These are phyloP conservation scores for Tylopilus sp. DNA, from an alignment of 1,284 basidiomycete genomes.

Conservation along the genomic window DNA sequence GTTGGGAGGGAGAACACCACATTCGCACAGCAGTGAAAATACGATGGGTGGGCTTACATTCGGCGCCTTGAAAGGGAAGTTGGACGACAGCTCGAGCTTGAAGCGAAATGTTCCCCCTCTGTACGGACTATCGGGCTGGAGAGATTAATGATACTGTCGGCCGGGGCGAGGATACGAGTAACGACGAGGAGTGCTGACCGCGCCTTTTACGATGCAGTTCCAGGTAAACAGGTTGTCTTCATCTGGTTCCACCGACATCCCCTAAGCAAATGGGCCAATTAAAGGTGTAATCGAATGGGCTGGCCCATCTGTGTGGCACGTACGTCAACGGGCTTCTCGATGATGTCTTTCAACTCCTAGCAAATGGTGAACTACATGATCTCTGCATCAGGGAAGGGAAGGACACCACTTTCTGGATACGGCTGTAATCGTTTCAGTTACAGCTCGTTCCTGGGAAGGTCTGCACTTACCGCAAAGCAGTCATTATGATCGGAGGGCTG, in stretches of 20 bases:
- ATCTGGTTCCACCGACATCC: constrained; percentile 56
- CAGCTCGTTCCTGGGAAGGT: constrained; percentile 5
- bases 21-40: constrained; percentile 5
- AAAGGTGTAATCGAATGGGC: constrained; percentile 8
- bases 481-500: constrained; percentile 37
- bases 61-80: constrained; percentile 89
- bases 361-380: constrained; percentile 18
- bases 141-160: constrained; percentile 2
- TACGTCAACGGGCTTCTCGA: constrained; percentile 58
- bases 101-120: constrained; percentile 79
- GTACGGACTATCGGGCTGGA: constrained; percentile 75
- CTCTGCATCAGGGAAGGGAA: neutral
- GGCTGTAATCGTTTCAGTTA: constrained; percentile 38
- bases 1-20: constrained; percentile 19
- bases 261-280: constrained; percentile 36
- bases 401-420: constrained; percentile 59
- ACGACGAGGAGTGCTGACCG: constrained; percentile 45
- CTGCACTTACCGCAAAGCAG: constrained; percentile 49
- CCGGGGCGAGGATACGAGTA: constrained; percentile 3
- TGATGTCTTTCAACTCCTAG: constrained; percentile 61
- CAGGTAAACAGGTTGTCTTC: constrained; percentile 76
- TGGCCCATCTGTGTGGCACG: constrained; percentile 18
- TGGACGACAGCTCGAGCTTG: constrained; percentile 62
- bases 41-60: constrained; percentile 44
- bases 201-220: constrained; percentile 73